Evolutionary conservation across 2,329 filamentous ascomycete species (phyloP).

Genomic region (Pseudogymnoascus sp.): DNA sequence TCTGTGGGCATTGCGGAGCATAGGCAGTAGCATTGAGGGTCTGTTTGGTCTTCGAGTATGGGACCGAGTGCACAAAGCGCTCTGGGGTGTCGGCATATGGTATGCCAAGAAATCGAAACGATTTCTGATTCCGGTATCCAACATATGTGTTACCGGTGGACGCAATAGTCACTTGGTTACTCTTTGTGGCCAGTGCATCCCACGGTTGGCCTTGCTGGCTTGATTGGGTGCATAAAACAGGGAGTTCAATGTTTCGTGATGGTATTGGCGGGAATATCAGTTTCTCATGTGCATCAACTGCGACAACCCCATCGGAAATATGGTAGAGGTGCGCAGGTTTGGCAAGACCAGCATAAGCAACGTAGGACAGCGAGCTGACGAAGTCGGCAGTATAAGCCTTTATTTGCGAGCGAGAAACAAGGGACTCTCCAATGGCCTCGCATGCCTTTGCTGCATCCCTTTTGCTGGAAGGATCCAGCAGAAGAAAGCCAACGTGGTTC

Average conservation of each 20-base stretch:
- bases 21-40: slow-evolving; percentile 40
- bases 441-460: slow-evolving; percentile 38
- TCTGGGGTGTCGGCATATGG: slow-evolving; percentile 22
- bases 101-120: slow-evolving; percentile 33
- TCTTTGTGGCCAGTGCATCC: slow-evolving; percentile 28
- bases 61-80: slow-evolving; percentile 33
- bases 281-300: slow-evolving; percentile 28
- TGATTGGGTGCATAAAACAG: slow-evolving; percentile 46
- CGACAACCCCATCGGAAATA: slow-evolving; percentile 35
- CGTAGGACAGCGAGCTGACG: slow-evolving; percentile 37
- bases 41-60: slow-evolving; percentile 39
- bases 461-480: slow-evolving; percentile 38
- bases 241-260: slow-evolving; percentile 29
- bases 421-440: slow-evolving; percentile 39
- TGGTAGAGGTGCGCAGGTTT: slow-evolving; percentile 34
- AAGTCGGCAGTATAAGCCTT: slow-evolving; percentile 40
- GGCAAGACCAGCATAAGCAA: slow-evolving; percentile 35
- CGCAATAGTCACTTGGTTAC: slow-evolving; percentile 35
- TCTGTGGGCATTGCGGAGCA: slow-evolving; percentile 27
- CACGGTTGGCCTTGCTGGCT: slow-evolving; percentile 28
- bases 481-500: slow-evolving; percentile 45
- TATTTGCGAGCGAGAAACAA: slow-evolving; percentile 37
- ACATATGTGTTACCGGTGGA: slow-evolving; percentile 39
- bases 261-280: slow-evolving; percentile 31
- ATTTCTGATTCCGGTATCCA: slow-evolving; percentile 47